Percentiles rank a stretch among this genome's conserved stretches.
Conservation (phyloP, 73 alveolate species). For the Chromera velia region DNA sequence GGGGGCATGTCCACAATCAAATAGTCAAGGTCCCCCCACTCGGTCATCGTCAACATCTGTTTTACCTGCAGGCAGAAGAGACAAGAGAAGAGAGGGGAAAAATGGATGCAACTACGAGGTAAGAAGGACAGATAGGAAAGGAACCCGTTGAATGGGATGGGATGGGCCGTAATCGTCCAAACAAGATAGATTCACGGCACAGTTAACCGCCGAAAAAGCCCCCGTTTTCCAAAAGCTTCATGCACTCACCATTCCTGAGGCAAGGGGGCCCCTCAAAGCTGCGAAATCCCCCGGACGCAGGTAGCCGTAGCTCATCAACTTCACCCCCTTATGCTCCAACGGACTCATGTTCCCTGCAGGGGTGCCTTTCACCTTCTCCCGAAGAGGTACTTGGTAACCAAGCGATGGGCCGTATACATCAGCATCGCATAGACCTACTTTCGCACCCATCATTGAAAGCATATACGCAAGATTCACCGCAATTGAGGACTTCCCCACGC, state of each 20-base stretch:
- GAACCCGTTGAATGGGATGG: too few relatives aligned
- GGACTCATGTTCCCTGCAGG: background rate
- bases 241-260: slow-evolving; percentile 29
- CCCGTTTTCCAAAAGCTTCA: too few relatives aligned
- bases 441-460: slow-evolving; percentile 23
- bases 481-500: slow-evolving; percentile 88
- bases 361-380: slow-evolving; percentile 10
- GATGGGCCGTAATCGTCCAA: too few relatives aligned
- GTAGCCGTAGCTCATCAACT: slow-evolving; percentile 26
- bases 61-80: too few relatives aligned
- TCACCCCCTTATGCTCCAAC: slow-evolving; percentile 6
- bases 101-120: too few relatives aligned
- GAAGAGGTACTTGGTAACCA: slow-evolving; percentile 6
- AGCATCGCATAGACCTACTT: slow-evolving; percentile 26
- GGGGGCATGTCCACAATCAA: slow-evolving; percentile 29
- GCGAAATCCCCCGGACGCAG: slow-evolving; percentile 36
- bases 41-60: slow-evolving; percentile 38
- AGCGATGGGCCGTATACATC: slow-evolving; percentile 40
- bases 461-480: slow-evolving; percentile 81
- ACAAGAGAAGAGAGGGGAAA: too few relatives aligned
- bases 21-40: slow-evolving; percentile 21
- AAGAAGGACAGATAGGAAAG: too few relatives aligned
- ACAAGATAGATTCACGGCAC: too few relatives aligned
- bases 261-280: slow-evolving; percentile 35
- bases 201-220: too few relatives aligned